Evolutionary conservation across 306 rosid genomes (phyloP).

Genomic region (barrel medic (Medicago truncatula)): DNA sequence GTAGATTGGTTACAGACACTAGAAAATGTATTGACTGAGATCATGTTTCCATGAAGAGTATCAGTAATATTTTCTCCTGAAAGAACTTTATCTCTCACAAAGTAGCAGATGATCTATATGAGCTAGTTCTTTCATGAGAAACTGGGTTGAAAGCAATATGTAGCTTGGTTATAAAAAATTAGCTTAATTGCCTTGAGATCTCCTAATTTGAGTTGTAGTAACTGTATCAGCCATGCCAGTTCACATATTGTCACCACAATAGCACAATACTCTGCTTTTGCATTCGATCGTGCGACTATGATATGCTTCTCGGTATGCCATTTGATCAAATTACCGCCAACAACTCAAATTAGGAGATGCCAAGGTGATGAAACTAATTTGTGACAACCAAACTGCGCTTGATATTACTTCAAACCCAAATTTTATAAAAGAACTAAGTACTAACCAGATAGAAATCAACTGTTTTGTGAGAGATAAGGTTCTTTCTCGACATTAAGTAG

Average conservation of each 20-base stretch:
- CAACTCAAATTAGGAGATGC: not conserved
- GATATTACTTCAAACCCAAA: not conserved
- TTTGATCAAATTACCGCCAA: not conserved
- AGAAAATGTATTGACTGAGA: not conserved
- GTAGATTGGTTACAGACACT: not conserved
- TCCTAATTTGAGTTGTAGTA: not conserved
- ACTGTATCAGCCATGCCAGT: not conserved
- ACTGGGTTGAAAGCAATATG: too few relatives aligned
- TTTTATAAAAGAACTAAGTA: not conserved
- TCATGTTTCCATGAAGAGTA: not conserved
- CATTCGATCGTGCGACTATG: not conserved
- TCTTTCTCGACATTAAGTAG: not conserved
- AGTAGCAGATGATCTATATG: not conserved
- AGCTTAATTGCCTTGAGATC: too few relatives aligned
- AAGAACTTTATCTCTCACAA: not conserved
- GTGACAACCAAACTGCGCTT: not conserved
- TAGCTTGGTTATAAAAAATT: too few relatives aligned
- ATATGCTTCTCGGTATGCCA: not conserved
- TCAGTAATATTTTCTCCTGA: not conserved
- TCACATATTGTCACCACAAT: not conserved
- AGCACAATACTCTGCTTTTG: slow-evolving; percentile 2
- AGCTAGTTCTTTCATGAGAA: not conserved
- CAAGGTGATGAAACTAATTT: not conserved
- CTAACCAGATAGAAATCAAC: not conserved
- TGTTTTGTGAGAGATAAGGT: not conserved